A percentile compares a stretch with the other conserved stretches of the same genome.
Evolutionary conservation across 2,329 filamentous ascomycete genomes (phyloP).

Genomic region (Monilinia laxa): DNA sequence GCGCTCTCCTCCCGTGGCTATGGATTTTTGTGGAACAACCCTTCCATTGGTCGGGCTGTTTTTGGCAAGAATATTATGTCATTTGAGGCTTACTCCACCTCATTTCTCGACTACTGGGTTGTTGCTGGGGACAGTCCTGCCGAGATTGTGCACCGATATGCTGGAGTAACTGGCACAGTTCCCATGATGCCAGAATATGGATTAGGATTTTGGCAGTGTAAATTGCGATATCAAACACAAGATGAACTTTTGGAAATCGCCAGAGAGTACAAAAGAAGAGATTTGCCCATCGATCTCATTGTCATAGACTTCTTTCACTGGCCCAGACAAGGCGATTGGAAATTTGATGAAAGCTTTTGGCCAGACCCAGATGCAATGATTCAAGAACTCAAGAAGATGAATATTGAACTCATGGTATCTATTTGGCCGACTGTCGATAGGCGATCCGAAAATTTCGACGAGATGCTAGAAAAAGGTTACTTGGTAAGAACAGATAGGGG

Average conservation of each 20-base stretch:
- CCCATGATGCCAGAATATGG: conserved; percentile 70
- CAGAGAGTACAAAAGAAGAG: conserved; percentile 55
- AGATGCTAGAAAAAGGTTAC: conserved; percentile 61
- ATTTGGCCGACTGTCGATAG: conserved; percentile 68
- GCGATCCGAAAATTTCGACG: conserved; percentile 56
- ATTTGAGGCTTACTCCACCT: conserved; percentile 60
- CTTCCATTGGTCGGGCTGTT: conserved; percentile 58
- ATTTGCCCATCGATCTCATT: conserved; percentile 63
- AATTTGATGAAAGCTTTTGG: conserved; percentile 63
- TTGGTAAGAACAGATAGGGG: conserved; percentile 62
- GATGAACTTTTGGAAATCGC: conserved; percentile 61
- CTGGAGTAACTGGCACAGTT: conserved; percentile 55
- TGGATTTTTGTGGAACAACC: conserved; percentile 67
- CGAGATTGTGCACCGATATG: conserved; percentile 57
- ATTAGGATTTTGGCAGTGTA: conserved; percentile 68
- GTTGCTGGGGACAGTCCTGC: conserved; percentile 56
- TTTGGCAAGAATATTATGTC: conserved; percentile 60
- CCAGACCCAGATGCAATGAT: conserved; percentile 66
- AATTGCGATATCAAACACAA: conserved; percentile 64
- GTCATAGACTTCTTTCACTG: conserved; percentile 69
- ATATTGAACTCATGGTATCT: conserved; percentile 66
- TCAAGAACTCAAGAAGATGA: conserved; percentile 55
- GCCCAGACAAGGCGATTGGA: conserved; percentile 66
- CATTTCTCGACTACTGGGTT: conserved; percentile 62
- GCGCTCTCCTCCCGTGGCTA: conserved; percentile 60